These are phyloP conservation scores for Herpetomonas tarakana DNA, from an alignment of 208 protist species.

Conservation along the genomic window DNA sequence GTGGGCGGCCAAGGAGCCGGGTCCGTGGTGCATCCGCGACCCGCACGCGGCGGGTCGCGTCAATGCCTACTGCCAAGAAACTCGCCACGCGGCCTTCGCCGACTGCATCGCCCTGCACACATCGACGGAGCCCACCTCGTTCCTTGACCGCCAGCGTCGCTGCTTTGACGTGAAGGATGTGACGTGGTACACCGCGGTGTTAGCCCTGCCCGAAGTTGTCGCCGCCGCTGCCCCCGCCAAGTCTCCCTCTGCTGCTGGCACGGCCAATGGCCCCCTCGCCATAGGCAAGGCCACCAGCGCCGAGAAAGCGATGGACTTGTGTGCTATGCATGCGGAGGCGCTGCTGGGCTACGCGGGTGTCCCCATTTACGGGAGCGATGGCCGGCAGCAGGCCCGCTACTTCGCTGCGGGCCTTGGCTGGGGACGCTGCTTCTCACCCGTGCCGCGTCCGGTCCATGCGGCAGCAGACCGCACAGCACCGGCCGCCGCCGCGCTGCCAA, in stretches of 20 bases:
- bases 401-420: slow-evolving; percentile 61
- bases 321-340: slow-evolving; percentile 77
- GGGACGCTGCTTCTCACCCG: slow-evolving; percentile 32
- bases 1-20: slow-evolving; percentile 25
- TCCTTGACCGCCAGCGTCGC: not conserved
- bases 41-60: slow-evolving; percentile 29
- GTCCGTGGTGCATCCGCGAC: slow-evolving; percentile 39
- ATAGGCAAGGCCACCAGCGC: slow-evolving; percentile 50
- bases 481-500: slow-evolving; percentile 12
- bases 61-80: slow-evolving; percentile 16
- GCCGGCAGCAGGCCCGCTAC: slow-evolving; percentile 34
- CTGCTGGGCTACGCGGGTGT: slow-evolving; percentile 55
- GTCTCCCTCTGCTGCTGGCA: no score
- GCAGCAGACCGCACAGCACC: slow-evolving; percentile 5
- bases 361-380: slow-evolving; percentile 21
- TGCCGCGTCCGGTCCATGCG: slow-evolving; percentile 7
- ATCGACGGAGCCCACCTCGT: slow-evolving; percentile 11
- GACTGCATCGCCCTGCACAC: slow-evolving; percentile 3
- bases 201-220: slow-evolving; percentile 9
- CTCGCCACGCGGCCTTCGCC: slow-evolving; percentile 4
- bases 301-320: slow-evolving; percentile 28
- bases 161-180: slow-evolving; percentile 4
- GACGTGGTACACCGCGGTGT: slow-evolving; percentile 19
- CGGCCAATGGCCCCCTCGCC: slow-evolving; percentile 17
- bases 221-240: not conserved